phyloP scores from a whole-genome alignment of 805 yeast species.

The Monosporozyma unispora region DNA sequence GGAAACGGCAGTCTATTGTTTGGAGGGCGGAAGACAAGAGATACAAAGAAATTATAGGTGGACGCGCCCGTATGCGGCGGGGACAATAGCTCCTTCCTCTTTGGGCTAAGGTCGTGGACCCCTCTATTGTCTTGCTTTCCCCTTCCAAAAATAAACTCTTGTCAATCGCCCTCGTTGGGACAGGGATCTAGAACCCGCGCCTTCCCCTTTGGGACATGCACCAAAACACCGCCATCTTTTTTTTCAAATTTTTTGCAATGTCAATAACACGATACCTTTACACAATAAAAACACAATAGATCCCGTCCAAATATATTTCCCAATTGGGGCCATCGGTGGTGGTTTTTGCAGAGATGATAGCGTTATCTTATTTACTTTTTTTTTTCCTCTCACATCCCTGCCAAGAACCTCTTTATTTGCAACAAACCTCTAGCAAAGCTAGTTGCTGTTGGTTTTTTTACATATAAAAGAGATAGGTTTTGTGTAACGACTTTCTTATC shows the following conservation, averaged over 20 bases:
- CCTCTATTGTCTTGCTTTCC: background rate
- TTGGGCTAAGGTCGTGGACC: background rate
- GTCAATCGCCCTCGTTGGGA: background rate
- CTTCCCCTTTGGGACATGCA: background rate
- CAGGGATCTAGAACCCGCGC: slow-evolving; percentile 1
- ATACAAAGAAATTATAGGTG: no score
- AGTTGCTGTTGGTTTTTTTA: no score
- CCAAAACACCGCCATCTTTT: background rate
- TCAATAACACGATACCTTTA: background rate
- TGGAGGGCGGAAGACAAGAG: background rate
- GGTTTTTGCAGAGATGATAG: no score
- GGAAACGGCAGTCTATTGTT: background rate
- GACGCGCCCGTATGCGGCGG: background rate
- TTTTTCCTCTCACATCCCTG: no score
- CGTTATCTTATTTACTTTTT: no score
- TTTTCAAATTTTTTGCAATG: background rate
- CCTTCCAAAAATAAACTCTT: background rate
- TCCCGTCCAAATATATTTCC: no score
- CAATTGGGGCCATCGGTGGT: no score
- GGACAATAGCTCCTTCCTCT: background rate
- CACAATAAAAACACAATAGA: no score
- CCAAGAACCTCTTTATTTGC: no score
- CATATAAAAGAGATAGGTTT: no score
- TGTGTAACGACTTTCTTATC: no score
- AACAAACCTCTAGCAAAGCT: no score